phyloP scores from a whole-genome alignment of 2,329 filamentous ascomycete species.

The Dothistroma septosporum region DNA sequence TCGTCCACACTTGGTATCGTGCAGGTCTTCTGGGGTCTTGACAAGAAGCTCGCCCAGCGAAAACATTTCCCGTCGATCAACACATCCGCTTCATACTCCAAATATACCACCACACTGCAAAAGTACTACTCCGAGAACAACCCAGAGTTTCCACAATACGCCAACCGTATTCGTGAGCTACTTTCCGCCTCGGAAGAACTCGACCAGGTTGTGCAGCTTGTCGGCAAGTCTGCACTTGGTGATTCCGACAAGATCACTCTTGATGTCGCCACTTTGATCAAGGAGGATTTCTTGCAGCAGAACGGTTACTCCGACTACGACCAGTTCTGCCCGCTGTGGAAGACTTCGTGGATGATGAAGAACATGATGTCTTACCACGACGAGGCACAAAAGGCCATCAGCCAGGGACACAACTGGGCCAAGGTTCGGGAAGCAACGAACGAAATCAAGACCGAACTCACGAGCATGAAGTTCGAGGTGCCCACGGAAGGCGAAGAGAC shows the following conservation, averaged over 20 bases:
- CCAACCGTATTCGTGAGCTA: slow-evolving; percentile 89
- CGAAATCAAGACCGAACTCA: slow-evolving; percentile 78
- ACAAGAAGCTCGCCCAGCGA: slow-evolving; percentile 98
- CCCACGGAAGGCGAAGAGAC: slow-evolving; percentile 77
- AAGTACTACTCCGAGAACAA: slow-evolving; percentile 91
- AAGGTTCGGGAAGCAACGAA: slow-evolving; percentile 88
- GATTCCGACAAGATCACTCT: slow-evolving; percentile 98
- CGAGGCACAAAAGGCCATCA: slow-evolving; percentile 90
- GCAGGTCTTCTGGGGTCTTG: slow-evolving; percentile 98
- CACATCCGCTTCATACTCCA: slow-evolving; percentile 89
- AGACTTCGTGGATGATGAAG: slow-evolving; percentile 99
- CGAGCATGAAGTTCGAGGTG: slow-evolving; percentile 95
- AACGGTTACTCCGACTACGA: slow-evolving; percentile 99
- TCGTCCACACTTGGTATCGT: slow-evolving; percentile 92
- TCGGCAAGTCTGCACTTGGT: slow-evolving; percentile 93
- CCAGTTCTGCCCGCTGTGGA: slow-evolving; percentile 98
- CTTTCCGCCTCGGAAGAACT: slow-evolving; percentile 94
- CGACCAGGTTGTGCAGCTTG: slow-evolving; percentile 96
- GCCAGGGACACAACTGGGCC: slow-evolving; percentile 84
- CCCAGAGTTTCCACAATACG: slow-evolving; percentile 88
- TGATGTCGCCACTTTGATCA: slow-evolving; percentile 84
- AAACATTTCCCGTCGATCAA: slow-evolving; percentile 99
- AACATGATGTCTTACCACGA: slow-evolving; percentile 98
- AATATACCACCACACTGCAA: slow-evolving; percentile 85
- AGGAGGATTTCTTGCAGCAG: slow-evolving; percentile 98